phyloP scores from a whole-genome alignment of 1,284 basidiomycete genomes.

The Rhodotorula sp. region DNA sequence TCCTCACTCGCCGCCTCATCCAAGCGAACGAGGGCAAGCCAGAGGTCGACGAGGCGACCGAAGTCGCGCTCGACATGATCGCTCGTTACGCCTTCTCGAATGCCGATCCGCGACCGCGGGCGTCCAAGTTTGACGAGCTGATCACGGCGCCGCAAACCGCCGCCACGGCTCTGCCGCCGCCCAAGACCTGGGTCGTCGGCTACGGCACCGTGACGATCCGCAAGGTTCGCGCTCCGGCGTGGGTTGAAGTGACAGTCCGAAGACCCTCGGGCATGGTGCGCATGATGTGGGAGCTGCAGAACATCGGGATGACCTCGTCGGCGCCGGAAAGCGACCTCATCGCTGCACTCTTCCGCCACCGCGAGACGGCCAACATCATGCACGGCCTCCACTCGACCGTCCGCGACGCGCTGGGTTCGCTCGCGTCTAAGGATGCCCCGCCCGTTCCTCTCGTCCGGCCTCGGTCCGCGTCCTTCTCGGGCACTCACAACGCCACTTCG shows the following conservation, averaged over 20 bases:
- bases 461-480: constrained; percentile 24
- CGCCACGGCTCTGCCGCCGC: constrained; percentile 48
- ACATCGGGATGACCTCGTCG: constrained; percentile 70
- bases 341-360: constrained; percentile 43
- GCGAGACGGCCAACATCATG: constrained; percentile 39
- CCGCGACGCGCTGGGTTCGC: constrained; percentile 23
- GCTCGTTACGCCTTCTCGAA: constrained; percentile 92
- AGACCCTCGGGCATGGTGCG: constrained; percentile 83
- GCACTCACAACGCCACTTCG: not conserved
- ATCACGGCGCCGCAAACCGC: constrained; percentile 50
- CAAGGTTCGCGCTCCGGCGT: constrained; percentile 70
- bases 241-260: constrained; percentile 84
- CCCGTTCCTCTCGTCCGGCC: constrained; percentile 20
- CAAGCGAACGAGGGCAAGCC: constrained; percentile 78
- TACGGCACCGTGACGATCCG: constrained; percentile 84
- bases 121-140: constrained; percentile 71
- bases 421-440: constrained; percentile 15
- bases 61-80: constrained; percentile 98
- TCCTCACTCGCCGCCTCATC: constrained; percentile 83
- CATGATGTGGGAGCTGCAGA: constrained; percentile 82
- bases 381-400: constrained; percentile 29
- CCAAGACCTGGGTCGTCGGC: constrained; percentile 83
- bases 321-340: constrained; percentile 64
- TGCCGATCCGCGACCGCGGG: constrained; percentile 84
- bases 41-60: constrained; percentile 81